A percentile compares a stretch with the other conserved stretches of the same genome.
Evolutionary conservation across 2,329 filamentous ascomycete genomes (phyloP).

Genomic region (Botrytis fabae): DNA sequence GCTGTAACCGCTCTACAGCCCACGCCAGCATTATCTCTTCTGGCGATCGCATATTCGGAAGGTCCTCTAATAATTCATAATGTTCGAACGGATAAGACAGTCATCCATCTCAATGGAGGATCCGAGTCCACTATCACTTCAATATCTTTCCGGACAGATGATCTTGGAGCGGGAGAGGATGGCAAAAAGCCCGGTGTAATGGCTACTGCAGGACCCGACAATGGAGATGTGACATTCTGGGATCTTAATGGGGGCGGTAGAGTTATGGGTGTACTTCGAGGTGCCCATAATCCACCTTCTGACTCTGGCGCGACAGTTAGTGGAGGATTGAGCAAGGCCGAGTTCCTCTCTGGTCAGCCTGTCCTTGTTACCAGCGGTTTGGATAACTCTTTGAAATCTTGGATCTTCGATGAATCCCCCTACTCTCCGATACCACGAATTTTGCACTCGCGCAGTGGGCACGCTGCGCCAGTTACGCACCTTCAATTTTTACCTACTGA

Average conservation of each 20-base stretch:
- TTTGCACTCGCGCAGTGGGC: slow-evolving; percentile 82
- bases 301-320: slow-evolving; percentile 54
- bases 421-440: slow-evolving; percentile 85
- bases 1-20: slow-evolving; percentile 85
- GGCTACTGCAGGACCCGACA: slow-evolving; percentile 79
- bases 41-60: slow-evolving; percentile 83
- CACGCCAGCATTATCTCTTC: slow-evolving; percentile 77
- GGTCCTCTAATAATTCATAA: slow-evolving; percentile 81
- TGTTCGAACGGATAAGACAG: slow-evolving; percentile 71
- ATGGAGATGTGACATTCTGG: slow-evolving; percentile 93
- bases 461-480: slow-evolving; percentile 80
- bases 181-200: slow-evolving; percentile 86
- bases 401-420: slow-evolving; percentile 92
- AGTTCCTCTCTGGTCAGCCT: slow-evolving; percentile 87
- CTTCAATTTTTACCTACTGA: slow-evolving; percentile 84
- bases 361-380: slow-evolving; percentile 86
- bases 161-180: slow-evolving; percentile 82
- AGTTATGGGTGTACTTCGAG: slow-evolving; percentile 81
- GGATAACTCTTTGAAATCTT: slow-evolving; percentile 92
- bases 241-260: slow-evolving; percentile 88
- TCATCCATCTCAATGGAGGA: slow-evolving; percentile 69
- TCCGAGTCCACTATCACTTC: slow-evolving; percentile 69
- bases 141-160: slow-evolving; percentile 89
- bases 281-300: slow-evolving; percentile 77
- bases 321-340: slow-evolving; percentile 81